Conservation (phyloP, 2,329 filamentous ascomycete genomes). For the Chaetomiaceae sp. region DNA sequence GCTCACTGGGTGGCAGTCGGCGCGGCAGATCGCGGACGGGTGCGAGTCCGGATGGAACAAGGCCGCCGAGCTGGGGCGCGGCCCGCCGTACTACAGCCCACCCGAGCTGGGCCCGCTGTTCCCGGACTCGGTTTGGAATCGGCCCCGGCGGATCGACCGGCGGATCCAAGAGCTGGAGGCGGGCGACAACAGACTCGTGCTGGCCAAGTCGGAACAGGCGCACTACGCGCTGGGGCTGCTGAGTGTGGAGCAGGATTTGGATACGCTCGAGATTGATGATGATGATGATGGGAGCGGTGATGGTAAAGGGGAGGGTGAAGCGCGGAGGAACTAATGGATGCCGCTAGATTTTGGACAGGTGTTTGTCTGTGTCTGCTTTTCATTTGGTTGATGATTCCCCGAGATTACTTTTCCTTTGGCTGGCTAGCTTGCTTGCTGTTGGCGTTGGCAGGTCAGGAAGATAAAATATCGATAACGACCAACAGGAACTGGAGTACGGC, state of each 20-base stretch:
- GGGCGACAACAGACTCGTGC: slow-evolving; percentile 47
- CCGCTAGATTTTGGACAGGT: not conserved
- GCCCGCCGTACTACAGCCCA: slow-evolving; percentile 65
- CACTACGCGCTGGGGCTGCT: slow-evolving; percentile 77
- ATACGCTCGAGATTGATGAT: slow-evolving; percentile 52
- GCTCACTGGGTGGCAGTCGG: slow-evolving; percentile 83
- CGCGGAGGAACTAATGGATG: not conserved
- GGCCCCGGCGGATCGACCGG: slow-evolving; percentile 47
- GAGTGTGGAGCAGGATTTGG: slow-evolving; percentile 71
- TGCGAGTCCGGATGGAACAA: slow-evolving; percentile 83
- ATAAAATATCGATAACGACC: not conserved
- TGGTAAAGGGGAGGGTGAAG: not conserved
- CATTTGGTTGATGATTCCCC: not conserved
- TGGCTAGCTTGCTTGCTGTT: not conserved
- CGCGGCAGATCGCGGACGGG: slow-evolving; percentile 73
- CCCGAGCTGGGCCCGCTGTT: slow-evolving; percentile 36
- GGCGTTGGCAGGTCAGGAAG: not conserved
- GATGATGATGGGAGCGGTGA: slow-evolving; percentile 6
- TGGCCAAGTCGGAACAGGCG: slow-evolving; percentile 59
- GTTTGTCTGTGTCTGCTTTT: not conserved
- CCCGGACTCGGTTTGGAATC: slow-evolving; percentile 44
- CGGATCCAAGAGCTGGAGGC: slow-evolving; percentile 46
- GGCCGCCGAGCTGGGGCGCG: slow-evolving; percentile 66
- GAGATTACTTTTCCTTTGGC: not conserved
- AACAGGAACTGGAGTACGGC: not conserved